Evolutionary conservation across 1,139 yeast genomes (phyloP).

Genomic region (Yamadazyma siamensis): DNA sequence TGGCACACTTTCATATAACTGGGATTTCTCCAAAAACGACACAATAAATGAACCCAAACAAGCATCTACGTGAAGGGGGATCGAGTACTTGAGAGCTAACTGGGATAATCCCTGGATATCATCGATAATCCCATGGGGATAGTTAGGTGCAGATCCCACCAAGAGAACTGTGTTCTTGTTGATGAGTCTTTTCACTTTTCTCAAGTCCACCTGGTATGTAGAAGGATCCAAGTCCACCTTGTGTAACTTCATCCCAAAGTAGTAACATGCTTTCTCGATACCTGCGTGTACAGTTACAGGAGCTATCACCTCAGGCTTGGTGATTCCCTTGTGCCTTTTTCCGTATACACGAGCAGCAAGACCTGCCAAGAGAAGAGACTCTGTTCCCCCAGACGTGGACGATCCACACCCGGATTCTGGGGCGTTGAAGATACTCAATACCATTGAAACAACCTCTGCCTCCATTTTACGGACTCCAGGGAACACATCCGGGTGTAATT

Average conservation of each 20-base stretch:
- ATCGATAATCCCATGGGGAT: constrained; percentile 94
- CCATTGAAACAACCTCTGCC: constrained; percentile 92
- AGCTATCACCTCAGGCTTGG: constrained; percentile 81
- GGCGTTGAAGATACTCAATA: constrained; percentile 65
- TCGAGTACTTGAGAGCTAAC: constrained; percentile 57
- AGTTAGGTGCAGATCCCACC: constrained; percentile 94
- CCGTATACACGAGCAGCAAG: constrained; percentile 78
- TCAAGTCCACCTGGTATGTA: constrained; percentile 65
- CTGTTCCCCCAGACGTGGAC: constrained; percentile 97
- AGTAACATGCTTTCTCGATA: constrained; percentile 87
- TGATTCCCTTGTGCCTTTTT: constrained; percentile 53
- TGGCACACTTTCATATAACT: constrained; percentile 48
- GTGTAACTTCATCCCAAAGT: constrained; percentile 81
- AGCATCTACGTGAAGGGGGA: constrained; percentile 93
- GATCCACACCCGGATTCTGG: constrained; percentile 83
- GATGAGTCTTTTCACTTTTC: constrained; percentile 60
- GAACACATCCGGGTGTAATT: constrained; percentile 93
- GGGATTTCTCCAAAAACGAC: constrained; percentile 69
- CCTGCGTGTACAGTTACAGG: constrained; percentile 95
- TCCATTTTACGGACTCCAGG: constrained; percentile 98
- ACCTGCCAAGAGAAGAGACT: constrained; percentile 80
- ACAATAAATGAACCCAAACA: constrained; percentile 92
- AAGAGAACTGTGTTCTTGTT: constrained; percentile 77
- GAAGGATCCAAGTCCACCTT: constrained; percentile 74
- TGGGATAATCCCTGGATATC: constrained; percentile 72